Evolutionary conservation across 352 stramenopile species (phyloP).

Genomic region (Pythium scleroteichum): DNA sequence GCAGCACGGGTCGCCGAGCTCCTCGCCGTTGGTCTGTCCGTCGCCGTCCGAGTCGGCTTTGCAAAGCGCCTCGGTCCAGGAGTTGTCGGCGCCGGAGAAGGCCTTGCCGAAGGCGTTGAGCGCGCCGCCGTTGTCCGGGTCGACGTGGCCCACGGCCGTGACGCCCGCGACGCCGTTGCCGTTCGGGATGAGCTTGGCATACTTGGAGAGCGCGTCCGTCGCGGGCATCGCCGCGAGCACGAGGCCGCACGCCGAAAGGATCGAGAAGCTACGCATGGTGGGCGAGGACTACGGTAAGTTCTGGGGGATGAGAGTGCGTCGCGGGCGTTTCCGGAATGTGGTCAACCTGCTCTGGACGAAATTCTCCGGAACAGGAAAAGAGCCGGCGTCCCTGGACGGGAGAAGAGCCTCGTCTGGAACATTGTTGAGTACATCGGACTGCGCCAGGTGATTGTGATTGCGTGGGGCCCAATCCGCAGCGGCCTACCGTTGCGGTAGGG

Average conservation of each 20-base stretch:
- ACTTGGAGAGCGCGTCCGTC: slow-evolving; percentile 18
- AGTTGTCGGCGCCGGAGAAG: slow-evolving; percentile 23
- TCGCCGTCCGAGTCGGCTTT: slow-evolving; percentile 52
- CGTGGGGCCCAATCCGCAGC: too few relatives aligned
- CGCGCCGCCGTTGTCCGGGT: slow-evolving; percentile 12
- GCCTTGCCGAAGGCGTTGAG: slow-evolving; percentile 41
- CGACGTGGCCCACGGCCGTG: slow-evolving; percentile 28
- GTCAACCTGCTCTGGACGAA: background rate
- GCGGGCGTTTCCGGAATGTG: slow-evolving; percentile 8
- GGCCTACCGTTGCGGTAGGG: background rate
- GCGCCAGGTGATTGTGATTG: too few relatives aligned
- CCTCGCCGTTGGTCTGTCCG: slow-evolving; percentile 55
- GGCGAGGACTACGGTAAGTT: background rate
- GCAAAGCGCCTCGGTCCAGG: slow-evolving; percentile 41
- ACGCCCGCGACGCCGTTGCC: slow-evolving; percentile 19
- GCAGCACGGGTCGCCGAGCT: slow-evolving; percentile 63
- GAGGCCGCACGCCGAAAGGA: slow-evolving; percentile 18
- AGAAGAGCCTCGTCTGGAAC: slow-evolving; percentile 6
- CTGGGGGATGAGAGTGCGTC: background rate
- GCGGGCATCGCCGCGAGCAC: slow-evolving; percentile 9
- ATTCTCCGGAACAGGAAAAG: background rate
- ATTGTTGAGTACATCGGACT: too few relatives aligned
- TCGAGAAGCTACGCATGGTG: slow-evolving; percentile 11
- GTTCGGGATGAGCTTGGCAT: slow-evolving; percentile 30
- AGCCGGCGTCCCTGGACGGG: slow-evolving; percentile 1